Evolutionary conservation across 2,329 filamentous ascomycete species (phyloP), one percentile per base, ranked within the genome.

Genomic region (Colletotrichum karsti): DNA sequence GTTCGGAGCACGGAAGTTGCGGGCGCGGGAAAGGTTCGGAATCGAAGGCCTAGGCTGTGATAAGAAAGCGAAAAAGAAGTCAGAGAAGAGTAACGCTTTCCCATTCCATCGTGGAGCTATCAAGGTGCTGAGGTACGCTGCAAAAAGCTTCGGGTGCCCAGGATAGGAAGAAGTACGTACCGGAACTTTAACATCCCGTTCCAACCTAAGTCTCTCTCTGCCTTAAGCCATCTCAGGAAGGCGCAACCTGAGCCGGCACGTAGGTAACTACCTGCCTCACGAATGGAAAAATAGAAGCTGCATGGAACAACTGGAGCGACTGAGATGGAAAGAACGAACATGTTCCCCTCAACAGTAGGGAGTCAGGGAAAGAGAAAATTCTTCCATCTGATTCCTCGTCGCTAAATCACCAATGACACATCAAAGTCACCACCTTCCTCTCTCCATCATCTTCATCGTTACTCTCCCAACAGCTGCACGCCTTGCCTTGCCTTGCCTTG

Each of bases 221-320:
- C 33, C 33, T 35, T 35, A 46, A 50, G 26, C 55, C 33, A 46
- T 46, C 55, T 58, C 51, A 30, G 50, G 59, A 55, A 63, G 50
- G 50, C 28, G 41, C 39, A 35, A 35, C 18, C 28, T 15, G 26
- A 46, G 37, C 37, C 9, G 12, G 10, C 9, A 26, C 30, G 26
- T 51, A 24, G 12, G 15, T 51, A 24, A 28, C 39, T 37, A 58
- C 55, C 41, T 58, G 41, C 26, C 55, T 58, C 18, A 18, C 18
- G 26, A 12, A 58, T 28, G 30, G 41, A 56, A 57, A 39, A 46
- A 63, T 57, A 57, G 28, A 50, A 50, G 35, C 33, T 28, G 51
- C 41, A 39, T 48, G 30, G 51, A 50, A 57, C 13, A 30, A 63
- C 20, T 48, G 28, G 60, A 35, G 24, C 30, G 20, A 24, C 24